These are phyloP conservation scores for Aspergillus saccharolyticus DNA, from an alignment of 495 filamentous ascomycete species.

Conservation along the genomic window DNA sequence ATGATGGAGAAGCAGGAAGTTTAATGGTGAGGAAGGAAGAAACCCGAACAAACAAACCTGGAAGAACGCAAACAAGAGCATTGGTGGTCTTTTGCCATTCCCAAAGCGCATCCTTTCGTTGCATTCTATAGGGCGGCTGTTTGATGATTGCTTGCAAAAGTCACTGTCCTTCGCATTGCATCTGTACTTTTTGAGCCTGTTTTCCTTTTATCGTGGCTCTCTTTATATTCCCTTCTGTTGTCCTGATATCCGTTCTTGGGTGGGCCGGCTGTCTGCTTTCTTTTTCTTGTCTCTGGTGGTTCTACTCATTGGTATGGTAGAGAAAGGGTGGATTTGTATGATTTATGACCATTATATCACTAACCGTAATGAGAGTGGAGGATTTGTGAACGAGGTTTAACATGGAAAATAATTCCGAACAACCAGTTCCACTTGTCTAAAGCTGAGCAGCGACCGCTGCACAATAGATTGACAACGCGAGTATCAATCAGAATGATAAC, in stretches of 20 bases:
- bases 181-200: slow-evolving; percentile 6
- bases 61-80: too few relatives aligned
- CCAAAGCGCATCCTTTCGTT: slow-evolving; percentile 13
- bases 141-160: slow-evolving; percentile 22
- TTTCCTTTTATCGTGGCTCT: too few relatives aligned
- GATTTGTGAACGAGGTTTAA: background rate
- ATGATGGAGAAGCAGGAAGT: slow-evolving; percentile 6
- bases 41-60: too few relatives aligned
- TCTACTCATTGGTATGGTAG: background rate
- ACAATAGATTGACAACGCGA: too few relatives aligned
- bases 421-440: too few relatives aligned
- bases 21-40: slow-evolving; percentile 18
- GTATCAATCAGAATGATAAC: background rate
- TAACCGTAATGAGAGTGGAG: background rate
- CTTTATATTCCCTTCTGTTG: slow-evolving; percentile 2
- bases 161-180: slow-evolving; percentile 4
- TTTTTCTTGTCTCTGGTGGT: background rate
- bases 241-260: background rate
- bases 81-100: slow-evolving; percentile 23
- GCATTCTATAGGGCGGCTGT: slow-evolving; percentile 29
- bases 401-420: background rate
- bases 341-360: background rate
- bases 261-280: background rate
- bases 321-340: background rate
- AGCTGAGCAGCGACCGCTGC: too few relatives aligned